phyloP scores from a whole-genome alignment of 176 grass and related monocot genomes.

The Lolium perenne region DNA sequence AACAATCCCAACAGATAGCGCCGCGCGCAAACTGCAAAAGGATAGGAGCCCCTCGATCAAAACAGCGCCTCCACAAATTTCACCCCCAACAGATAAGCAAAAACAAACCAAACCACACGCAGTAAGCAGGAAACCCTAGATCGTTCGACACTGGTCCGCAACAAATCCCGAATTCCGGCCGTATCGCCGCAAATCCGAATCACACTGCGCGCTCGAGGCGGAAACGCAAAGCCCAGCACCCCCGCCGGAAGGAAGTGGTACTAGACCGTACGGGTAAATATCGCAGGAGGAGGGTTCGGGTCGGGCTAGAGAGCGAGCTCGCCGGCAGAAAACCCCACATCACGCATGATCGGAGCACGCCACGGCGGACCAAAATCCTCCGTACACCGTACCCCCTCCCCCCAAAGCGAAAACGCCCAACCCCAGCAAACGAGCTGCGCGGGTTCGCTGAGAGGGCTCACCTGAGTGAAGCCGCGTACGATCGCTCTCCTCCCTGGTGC shows the following conservation, averaged over 20 bases:
- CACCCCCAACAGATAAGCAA: not conserved
- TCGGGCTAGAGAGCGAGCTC: not conserved
- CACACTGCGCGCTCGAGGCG: not conserved
- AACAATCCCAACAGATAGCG: no score
- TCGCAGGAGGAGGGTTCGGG: not conserved
- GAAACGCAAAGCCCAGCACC: not conserved
- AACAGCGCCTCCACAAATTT: constrained; percentile 27
- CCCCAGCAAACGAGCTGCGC: not conserved
- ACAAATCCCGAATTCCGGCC: not conserved
- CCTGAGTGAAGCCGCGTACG: not conserved
- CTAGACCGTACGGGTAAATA: not conserved
- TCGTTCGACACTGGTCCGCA: not conserved
- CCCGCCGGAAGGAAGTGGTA: not conserved
- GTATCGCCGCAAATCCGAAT: not conserved
- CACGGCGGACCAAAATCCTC: not conserved
- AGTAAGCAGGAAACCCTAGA: not conserved
- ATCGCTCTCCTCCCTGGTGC: not conserved
- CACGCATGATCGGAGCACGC: not conserved
- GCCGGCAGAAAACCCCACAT: not conserved
- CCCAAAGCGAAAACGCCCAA: not conserved
- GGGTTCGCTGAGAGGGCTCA: not conserved
- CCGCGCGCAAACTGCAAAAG: no score
- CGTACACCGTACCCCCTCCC: not conserved
- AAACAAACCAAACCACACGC: constrained; percentile 7
- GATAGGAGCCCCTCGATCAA: no score